Evolutionary conservation across 2,329 filamentous ascomycete genomes (phyloP).

Genomic region (Sarocladiaceae sp.): DNA sequence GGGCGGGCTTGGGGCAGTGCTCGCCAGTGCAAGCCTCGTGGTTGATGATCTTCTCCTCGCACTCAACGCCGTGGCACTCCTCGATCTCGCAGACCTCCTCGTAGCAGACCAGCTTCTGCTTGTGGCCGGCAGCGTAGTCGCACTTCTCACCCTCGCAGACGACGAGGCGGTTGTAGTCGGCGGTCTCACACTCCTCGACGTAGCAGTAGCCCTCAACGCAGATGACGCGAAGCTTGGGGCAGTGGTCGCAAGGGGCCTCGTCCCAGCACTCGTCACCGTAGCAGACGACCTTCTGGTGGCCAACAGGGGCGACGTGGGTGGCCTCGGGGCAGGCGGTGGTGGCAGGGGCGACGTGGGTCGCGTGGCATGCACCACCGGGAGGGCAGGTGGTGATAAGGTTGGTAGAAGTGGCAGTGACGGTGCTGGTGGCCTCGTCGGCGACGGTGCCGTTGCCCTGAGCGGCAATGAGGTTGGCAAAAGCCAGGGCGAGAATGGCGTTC

Average conservation of each 20-base stretch:
- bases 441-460: conserved; percentile 10
- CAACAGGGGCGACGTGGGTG: conserved; percentile 12
- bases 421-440: conserved; percentile 8
- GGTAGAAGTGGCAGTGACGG: conserved; percentile 19
- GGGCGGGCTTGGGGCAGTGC: conserved; percentile 14
- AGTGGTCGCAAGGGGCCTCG: conserved; percentile 20
- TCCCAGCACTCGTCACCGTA: conserved; percentile 25
- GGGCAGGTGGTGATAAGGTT: conserved; percentile 24
- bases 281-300: conserved; percentile 28
- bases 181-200: conserved; percentile 18
- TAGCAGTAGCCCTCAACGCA: conserved; percentile 23
- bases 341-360: conserved; percentile 17
- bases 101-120: conserved; percentile 22
- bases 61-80: conserved; percentile 7
- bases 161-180: conserved; percentile 12
- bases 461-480: conserved; percentile 6
- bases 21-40: conserved; percentile 22
- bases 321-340: conserved; percentile 16
- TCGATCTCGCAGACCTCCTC: conserved; percentile 17
- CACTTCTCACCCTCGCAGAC: conserved; percentile 19
- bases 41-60: conserved; percentile 25
- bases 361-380: conserved; percentile 18
- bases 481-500: conserved; percentile 6
- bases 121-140: conserved; percentile 21
- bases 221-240: conserved; percentile 24